These are phyloP conservation scores for Phalaenopsis equestris DNA, from an alignment of 106 monocot species.

Conservation along the genomic window DNA sequence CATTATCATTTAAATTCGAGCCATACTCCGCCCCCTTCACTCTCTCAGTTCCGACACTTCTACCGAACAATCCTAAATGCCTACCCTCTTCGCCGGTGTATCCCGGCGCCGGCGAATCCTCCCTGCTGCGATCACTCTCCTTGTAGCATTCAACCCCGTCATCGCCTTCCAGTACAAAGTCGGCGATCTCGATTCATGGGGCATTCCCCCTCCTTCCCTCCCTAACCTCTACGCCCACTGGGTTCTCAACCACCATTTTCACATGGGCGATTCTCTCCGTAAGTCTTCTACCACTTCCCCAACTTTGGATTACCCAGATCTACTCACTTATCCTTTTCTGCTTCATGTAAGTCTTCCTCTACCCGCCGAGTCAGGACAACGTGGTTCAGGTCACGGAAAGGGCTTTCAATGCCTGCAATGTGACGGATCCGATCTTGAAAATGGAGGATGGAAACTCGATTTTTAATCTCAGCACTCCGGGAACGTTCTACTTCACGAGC, in stretches of 20 bases:
- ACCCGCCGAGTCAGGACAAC: slow-evolving; percentile 92
- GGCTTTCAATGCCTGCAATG: slow-evolving; percentile 52
- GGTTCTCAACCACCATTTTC: slow-evolving; percentile 40
- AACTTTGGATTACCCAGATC: neutral
- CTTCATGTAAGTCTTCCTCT: slow-evolving; percentile 61
- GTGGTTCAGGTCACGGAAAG: slow-evolving; percentile 70
- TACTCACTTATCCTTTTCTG: neutral
- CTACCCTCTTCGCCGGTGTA: neutral
- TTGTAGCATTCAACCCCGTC: neutral
- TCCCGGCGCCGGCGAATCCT: neutral
- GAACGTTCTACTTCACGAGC: slow-evolving; percentile 60
- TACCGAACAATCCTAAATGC: neutral
- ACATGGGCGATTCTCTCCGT: slow-evolving; percentile 58
- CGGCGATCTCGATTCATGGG: slow-evolving; percentile 65
- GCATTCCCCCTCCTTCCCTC: slow-evolving; percentile 43
- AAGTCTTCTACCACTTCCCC: slow-evolving; percentile 12
- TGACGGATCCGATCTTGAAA: slow-evolving; percentile 36
- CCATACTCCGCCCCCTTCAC: no score
- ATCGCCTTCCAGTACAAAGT: slow-evolving; percentile 38
- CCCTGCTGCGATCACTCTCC: neutral
- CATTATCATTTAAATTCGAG: no score
- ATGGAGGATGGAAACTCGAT: slow-evolving; percentile 83
- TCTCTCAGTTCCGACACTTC: no score
- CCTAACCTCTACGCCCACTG: slow-evolving; percentile 41
- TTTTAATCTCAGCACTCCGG: slow-evolving; percentile 64